These are phyloP conservation scores for Fusarium annulatum DNA, from an alignment of 2,329 filamentous ascomycete species.

Conservation along the genomic window DNA sequence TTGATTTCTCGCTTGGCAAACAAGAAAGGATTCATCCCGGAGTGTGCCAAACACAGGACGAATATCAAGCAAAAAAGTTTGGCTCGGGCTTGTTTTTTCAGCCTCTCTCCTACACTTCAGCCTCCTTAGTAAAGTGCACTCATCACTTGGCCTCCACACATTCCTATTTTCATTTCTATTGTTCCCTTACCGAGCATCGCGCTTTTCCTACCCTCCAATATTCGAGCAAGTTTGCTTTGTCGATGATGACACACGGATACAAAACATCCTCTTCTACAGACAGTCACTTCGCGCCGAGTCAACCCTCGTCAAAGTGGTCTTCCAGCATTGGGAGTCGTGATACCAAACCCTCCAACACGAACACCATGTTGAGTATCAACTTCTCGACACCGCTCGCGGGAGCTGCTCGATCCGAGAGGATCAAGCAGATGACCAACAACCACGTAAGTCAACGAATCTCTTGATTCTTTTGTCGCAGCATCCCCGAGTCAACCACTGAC, in stretches of 20 bases:
- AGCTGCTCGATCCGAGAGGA: slow-evolving; percentile 49
- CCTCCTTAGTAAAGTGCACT: background rate
- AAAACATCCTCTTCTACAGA: slow-evolving; percentile 10
- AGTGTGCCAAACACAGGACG: slow-evolving; percentile 1
- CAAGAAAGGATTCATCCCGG: background rate
- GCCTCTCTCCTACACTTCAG: slow-evolving; percentile 17
- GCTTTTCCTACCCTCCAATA: background rate
- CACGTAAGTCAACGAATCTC: slow-evolving; percentile 48
- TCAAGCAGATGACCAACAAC: slow-evolving; percentile 54
- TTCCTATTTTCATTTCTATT: background rate
- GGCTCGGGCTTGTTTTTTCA: slow-evolving; percentile 2
- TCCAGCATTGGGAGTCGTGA: slow-evolving; percentile 27
- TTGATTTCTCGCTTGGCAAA: slow-evolving; percentile 25
- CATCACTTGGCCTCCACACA: background rate
- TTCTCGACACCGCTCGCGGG: slow-evolving; percentile 55
- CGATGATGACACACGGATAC: slow-evolving; percentile 26
- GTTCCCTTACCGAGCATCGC: background rate
- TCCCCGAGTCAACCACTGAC: background rate
- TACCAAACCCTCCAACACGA: slow-evolving; percentile 27
- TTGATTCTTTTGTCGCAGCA: background rate
- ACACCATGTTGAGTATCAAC: slow-evolving; percentile 52
- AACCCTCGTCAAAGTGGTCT: slow-evolving; percentile 31
- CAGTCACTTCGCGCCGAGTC: slow-evolving; percentile 12
- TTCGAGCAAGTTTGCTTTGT: background rate
- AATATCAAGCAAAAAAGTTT: slow-evolving; percentile 1